Evolutionary conservation across 352 stramenopile species (phyloP).

Genomic region (Pelagophyceae sp.): DNA sequence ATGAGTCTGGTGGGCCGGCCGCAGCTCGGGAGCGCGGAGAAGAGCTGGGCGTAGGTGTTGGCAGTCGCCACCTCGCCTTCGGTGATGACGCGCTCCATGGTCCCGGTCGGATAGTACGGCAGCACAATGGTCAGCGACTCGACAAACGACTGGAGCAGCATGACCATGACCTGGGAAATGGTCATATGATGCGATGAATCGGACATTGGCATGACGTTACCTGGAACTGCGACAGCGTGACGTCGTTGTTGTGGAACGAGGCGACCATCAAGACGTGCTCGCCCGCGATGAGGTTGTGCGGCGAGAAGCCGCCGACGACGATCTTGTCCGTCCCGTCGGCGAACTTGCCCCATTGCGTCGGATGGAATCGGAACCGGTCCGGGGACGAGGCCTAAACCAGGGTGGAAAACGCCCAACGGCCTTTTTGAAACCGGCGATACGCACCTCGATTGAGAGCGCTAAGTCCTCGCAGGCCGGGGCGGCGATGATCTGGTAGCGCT

Average conservation of each 20-base stretch:
- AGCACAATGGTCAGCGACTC: constrained; percentile 57
- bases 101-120: constrained; percentile 55
- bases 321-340: constrained; percentile 65
- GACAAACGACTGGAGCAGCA: constrained; percentile 54
- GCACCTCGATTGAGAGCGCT: constrained; percentile 32
- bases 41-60: constrained; percentile 58
- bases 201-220: too few species aligned
- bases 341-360: constrained; percentile 57
- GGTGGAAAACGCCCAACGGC: too few species aligned
- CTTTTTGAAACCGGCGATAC: too few species aligned
- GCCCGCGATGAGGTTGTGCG: constrained; percentile 53
- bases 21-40: constrained; percentile 53
- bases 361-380: constrained; percentile 53
- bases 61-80: constrained; percentile 59
- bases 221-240: constrained; percentile 54
- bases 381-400: constrained; percentile 42
- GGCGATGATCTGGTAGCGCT: constrained; percentile 45
- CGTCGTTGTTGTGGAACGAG: constrained; percentile 67
- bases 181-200: too few species aligned
- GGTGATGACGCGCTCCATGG: constrained; percentile 59
- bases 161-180: constrained; percentile 67
- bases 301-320: constrained; percentile 53
- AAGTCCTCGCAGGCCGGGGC: constrained; percentile 34
- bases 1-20: constrained; percentile 53
- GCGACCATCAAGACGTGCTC: constrained; percentile 56